Percentiles rank a stretch among this genome's conserved stretches.
Evolutionary conservation across 2,329 filamentous ascomycete genomes (phyloP).

Genomic region (Microcyclospora tardicrescens): DNA sequence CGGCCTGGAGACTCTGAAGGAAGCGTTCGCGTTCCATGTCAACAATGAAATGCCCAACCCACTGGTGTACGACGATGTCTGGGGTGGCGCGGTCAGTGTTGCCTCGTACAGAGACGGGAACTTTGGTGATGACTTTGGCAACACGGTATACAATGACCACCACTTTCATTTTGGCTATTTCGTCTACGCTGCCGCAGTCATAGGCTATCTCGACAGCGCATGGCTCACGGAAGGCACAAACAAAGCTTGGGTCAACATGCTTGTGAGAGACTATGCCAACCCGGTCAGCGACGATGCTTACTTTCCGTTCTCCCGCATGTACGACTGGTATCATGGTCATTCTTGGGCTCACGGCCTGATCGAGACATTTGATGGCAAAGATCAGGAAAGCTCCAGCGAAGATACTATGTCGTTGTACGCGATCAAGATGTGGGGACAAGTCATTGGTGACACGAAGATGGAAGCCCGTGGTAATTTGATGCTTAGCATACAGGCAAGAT

Average conservation of each 20-base stretch:
- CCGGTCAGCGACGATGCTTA: conserved; percentile 54
- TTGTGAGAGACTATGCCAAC: conserved; percentile 77
- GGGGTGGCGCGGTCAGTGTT: conserved; percentile 71
- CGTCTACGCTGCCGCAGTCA: conserved; percentile 71
- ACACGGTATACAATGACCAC: conserved; percentile 53
- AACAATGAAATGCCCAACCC: conserved; percentile 33
- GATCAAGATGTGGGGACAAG: conserved; percentile 85
- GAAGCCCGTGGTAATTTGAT: conserved; percentile 72
- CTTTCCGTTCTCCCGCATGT: conserved; percentile 71
- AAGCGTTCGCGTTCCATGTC: conserved; percentile 35
- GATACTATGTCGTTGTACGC: conserved; percentile 80
- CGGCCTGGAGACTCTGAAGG: conserved; percentile 38
- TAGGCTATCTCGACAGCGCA: conserved; percentile 60
- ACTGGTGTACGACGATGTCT: conserved; percentile 44
- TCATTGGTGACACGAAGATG: conserved; percentile 62
- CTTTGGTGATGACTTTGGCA: conserved; percentile 70
- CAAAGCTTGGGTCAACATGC: conserved; percentile 64
- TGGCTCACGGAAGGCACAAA: conserved; percentile 56
- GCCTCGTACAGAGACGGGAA: conserved; percentile 68
- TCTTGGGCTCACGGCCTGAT: conserved; percentile 79
- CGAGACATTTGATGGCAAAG: conserved; percentile 59
- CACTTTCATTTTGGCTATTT: conserved; percentile 69
- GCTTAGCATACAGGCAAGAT: conserved; percentile 63
- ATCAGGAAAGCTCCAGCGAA: conserved; percentile 81
- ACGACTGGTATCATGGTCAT: conserved; percentile 93